Evolutionary conservation across 148 eudicot species (phyloP), one percentile per base, ranked within the genome.

Genomic region (Amaranthus palmeri): DNA sequence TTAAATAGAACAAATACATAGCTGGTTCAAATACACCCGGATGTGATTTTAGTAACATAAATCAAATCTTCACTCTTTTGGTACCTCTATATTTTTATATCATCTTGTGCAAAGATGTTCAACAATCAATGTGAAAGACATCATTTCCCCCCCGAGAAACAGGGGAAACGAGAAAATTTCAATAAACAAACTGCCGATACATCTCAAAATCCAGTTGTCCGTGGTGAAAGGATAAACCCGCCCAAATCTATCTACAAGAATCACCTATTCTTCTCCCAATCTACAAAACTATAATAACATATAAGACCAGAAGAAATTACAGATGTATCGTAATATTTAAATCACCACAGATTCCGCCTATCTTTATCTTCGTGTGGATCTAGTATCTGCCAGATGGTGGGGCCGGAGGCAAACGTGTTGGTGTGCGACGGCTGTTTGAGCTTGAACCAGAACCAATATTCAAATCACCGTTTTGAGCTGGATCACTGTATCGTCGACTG

Each of bases 371-470:
- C 50, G 41, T 50, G 59, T 6, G 83, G 72, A 70, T 80, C 85
- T 88, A 93, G 86, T 85, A 91, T 71, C 87, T 93, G 79, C 88
- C 86, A 15, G 90, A 80, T 14, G 96, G 98, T 57, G 98, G 98
- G 13, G 91, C 97, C 15, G 98, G 98, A 17, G 98, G 90, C 85
- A 95, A 68, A 57, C 98, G 87, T 75, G 83, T 89, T 73, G 96
- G 98, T 4, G 98, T 89, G 73, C 96, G 92, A 40, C 97, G 93
- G 78, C 93, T 81, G 75, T 77, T 79, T 48, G 98, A 90, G 74
- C 82, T 77, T 18, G 98, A 88, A 73, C 80, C 85, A 9, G 96
- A 84, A 56, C 86, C 75, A 1, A 82, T 61, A 79, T 78, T 78
- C 11, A 71, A 58, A 83, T 91, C 98, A 51, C 98, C 98, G 54